Base-by-base conservation (phyloP, 768 basidiomycete genomes). In the Lepiota venenata region DNA sequence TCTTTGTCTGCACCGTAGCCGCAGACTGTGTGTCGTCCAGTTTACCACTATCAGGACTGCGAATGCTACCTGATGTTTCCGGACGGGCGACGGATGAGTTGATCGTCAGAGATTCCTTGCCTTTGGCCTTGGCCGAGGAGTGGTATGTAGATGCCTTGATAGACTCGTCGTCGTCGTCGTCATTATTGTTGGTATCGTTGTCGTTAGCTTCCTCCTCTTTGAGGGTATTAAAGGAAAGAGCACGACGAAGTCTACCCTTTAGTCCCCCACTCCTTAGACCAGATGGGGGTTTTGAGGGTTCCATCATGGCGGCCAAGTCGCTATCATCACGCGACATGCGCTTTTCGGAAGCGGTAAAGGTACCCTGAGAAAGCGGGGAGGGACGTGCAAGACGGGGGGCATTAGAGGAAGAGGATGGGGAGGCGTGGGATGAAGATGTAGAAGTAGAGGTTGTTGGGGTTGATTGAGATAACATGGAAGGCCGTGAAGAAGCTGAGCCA, bases 271-370 rank as follows among this genome's bases (percentile, higher is more conserved):
- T 77, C 52, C 86, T 80, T 41, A 75, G 66, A 61, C 76, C 75
- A 51, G 60, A 62, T 22, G 71, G 64, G 37, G 66, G 64, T 7
- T 71, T 72, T 12, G 67, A 63, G 60, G 80, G 78, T 5, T 64
- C 64, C 42, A 76, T 68, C 72, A 85, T 77, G 43, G 81, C 72
- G 1, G 77, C 79, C 25, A 87, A 73, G 69, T 88, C 86, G 54
- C 82, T 85, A 62, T 90, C 87, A 68, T 88, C 86, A 56, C 81
- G 79, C 18, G 88, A 89, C 80, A 88, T 87, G 49, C 88, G 83
- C 62, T 85, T 83, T 67, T 90, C 88, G 2, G 81, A 69, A 22
- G 82, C 81, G 8, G 82, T 77, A 56, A 77, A 80, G 52, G 71
- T 80, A 44, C 81, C 83, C 66, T 89, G 86, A 16, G 85, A 86